A percentile compares a stretch with the other conserved stretches of the same genome.
These are phyloP conservation scores for Ophiocordyceps robertsii DNA, from an alignment of 2,329 filamentous ascomycete genomes.

Conservation along the genomic window DNA sequence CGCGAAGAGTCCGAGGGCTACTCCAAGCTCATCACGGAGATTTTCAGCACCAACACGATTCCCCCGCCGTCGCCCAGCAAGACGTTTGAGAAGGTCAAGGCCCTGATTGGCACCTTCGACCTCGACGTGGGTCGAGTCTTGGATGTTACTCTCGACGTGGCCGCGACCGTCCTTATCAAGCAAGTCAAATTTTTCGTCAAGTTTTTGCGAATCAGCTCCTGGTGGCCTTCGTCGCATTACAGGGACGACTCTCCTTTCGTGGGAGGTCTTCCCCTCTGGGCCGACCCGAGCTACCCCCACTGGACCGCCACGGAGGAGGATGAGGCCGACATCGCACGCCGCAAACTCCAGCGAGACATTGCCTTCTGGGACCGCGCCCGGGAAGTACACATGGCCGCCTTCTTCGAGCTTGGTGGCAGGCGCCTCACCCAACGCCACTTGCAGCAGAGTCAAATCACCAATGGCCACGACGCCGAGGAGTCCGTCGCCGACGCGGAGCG, in stretches of 20 bases:
- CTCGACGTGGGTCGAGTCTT: slow-evolving; percentile 89
- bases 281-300: slow-evolving; percentile 53
- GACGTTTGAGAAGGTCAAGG: slow-evolving; percentile 85
- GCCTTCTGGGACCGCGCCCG: slow-evolving; percentile 74
- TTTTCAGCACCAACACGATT: slow-evolving; percentile 75
- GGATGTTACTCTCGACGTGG: slow-evolving; percentile 89
- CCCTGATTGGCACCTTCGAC: slow-evolving; percentile 91
- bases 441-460: slow-evolving; percentile 25
- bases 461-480: slow-evolving; percentile 23
- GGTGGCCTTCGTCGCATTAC: slow-evolving; percentile 68
- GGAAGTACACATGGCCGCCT: slow-evolving; percentile 65
- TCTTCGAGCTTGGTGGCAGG: slow-evolving; percentile 75
- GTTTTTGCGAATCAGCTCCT: slow-evolving; percentile 79
- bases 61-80: slow-evolving; percentile 62
- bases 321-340: slow-evolving; percentile 38
- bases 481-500: slow-evolving; percentile 42
- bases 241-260: slow-evolving; percentile 29
- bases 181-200: slow-evolving; percentile 92
- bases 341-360: slow-evolving; percentile 53
- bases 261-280: slow-evolving; percentile 73
- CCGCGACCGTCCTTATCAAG: slow-evolving; percentile 84
- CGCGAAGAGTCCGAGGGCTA: slow-evolving; percentile 95
- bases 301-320: slow-evolving; percentile 58
- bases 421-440: slow-evolving; percentile 47
- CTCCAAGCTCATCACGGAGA: slow-evolving; percentile 87